These are phyloP conservation scores for Tricholoma hemisulphureum DNA, from an alignment of 768 basidiomycete genomes.

Conservation along the genomic window DNA sequence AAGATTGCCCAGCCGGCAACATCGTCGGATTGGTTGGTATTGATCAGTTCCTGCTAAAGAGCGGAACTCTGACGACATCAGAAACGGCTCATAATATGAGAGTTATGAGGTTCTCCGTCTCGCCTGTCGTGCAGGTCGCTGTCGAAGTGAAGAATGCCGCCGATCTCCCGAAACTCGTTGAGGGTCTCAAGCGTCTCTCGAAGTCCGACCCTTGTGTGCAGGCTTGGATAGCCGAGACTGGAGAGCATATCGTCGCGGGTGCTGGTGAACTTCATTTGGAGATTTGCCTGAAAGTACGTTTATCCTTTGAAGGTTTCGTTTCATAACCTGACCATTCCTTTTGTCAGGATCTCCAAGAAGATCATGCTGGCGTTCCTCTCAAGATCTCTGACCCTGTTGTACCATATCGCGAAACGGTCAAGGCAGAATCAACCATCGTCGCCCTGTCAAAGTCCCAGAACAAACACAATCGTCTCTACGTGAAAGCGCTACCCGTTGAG, in stretches of 20 bases:
- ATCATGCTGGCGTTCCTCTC: slow-evolving; percentile 98
- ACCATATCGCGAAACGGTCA: slow-evolving; percentile 96
- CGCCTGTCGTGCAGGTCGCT: slow-evolving; percentile 97
- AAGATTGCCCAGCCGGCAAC: slow-evolving; percentile 99
- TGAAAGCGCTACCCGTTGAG: slow-evolving; percentile 89
- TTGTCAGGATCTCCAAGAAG: slow-evolving; percentile 91
- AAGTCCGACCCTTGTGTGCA: slow-evolving; percentile 99
- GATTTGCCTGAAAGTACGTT: slow-evolving; percentile 91
- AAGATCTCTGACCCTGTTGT: slow-evolving; percentile 98
- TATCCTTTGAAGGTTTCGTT: not conserved
- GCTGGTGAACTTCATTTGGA: slow-evolving; percentile 99
- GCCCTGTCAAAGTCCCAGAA: slow-evolving; percentile 99
- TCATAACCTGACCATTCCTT: not conserved
- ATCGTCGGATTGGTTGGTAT: slow-evolving; percentile 99
- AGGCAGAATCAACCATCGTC: slow-evolving; percentile 90
- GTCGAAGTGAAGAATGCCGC: slow-evolving; percentile 99
- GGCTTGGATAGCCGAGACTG: slow-evolving; percentile 86
- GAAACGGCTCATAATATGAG: slow-evolving; percentile 99
- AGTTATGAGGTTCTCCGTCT: slow-evolving; percentile 99
- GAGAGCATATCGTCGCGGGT: slow-evolving; percentile 99
- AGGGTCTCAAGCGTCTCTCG: slow-evolving; percentile 99
- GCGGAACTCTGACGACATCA: slow-evolving; percentile 93
- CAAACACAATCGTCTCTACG: slow-evolving; percentile 99
- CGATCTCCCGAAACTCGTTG: slow-evolving; percentile 98
- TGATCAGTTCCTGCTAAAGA: slow-evolving; percentile 99